Conservation (phyloP, 352 stramenopile species). For the Pythium aristosporum region DNA sequence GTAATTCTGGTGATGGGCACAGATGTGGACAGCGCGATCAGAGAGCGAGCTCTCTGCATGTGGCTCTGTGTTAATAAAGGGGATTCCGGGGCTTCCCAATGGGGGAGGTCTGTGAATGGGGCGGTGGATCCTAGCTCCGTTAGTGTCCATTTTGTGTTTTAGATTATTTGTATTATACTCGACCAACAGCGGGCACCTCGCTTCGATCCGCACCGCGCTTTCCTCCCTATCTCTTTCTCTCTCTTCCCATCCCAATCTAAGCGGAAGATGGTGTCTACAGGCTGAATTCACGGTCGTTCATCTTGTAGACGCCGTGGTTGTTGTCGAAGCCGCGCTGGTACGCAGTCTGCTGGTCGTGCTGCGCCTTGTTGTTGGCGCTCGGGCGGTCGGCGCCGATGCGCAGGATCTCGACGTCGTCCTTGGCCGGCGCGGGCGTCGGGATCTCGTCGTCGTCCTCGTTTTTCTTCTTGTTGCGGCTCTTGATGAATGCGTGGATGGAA, state of each 20-base stretch:
- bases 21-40: too few relatives aligned
- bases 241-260: not conserved
- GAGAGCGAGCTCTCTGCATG: too few relatives aligned
- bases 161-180: slow-evolving; percentile 18
- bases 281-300: slow-evolving; percentile 30
- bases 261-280: slow-evolving; percentile 11
- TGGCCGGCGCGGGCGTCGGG: slow-evolving; percentile 3
- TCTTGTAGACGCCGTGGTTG: slow-evolving; percentile 26
- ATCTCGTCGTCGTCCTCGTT: slow-evolving; percentile 21
- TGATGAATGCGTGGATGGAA: slow-evolving; percentile 31
- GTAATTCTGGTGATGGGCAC: too few relatives aligned
- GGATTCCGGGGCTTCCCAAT: too few relatives aligned
- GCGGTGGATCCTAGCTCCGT: too few relatives aligned
- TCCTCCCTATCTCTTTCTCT: slow-evolving; percentile 7
- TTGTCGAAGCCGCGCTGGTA: slow-evolving; percentile 25
- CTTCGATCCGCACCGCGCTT: slow-evolving; percentile 10
- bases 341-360: slow-evolving; percentile 4
- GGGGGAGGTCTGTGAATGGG: too few relatives aligned
- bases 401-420: slow-evolving; percentile 29
- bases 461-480: slow-evolving; percentile 32
- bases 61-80: too few relatives aligned
- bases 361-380: slow-evolving; percentile 2
- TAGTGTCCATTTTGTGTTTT: not conserved
- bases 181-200: slow-evolving; percentile 7
- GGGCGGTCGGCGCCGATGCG: slow-evolving; percentile 26